Base-by-base conservation (phyloP, 495 filamentous ascomycete genomes). In the Aspergillus homomorphus region DNA sequence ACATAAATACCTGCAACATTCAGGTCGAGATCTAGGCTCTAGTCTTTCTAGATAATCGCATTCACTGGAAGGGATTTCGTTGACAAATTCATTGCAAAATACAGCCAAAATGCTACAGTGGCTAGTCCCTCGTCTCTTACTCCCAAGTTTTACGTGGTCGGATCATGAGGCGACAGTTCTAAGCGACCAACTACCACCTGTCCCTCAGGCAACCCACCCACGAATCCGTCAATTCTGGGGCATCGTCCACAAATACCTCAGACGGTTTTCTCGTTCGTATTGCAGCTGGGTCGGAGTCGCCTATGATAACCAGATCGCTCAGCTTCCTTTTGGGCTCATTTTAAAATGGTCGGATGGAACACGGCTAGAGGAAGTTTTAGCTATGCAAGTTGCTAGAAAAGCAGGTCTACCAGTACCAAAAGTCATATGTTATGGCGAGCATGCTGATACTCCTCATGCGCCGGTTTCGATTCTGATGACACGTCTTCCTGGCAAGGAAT, bases 301-400 rank as follows among this genome's bases (percentile, higher is more conserved):
- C 18, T 69, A 56, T 48, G 57, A 71, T 59, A n/a, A 41, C 21
- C 33, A 62, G 8, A 68, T 71, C 26, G 28, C 62, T 1, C 62
- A 75, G 50, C 56, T 72, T 4, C 72, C 70, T 0, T 73, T 75
- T 42, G 72, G 70, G 9, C 63, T 70, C 16, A 54, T 74, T 22
- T 42, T 74, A 59, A 77, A 80, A 66, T 77, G 73, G 72, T 69
- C 71, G 22, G 67, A 77, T 58, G 59, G 72, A 19, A 78, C 70
- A 9, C 63, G 69, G n/a, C 41, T 75, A 20, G 74, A 76, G 58
- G 74, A 80, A 55, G 73, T 66, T 12, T 50, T 63, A 24, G 62
- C 72, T 26, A 80, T 74, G 68, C 57, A 73, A 60, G 66, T 76
- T 53, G 71, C 70, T 1, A 49, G 63, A 59, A 56, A 66, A 51